Conservation (phyloP, 164 flowering plant genomes). For the Protea cynaroides region DNA sequence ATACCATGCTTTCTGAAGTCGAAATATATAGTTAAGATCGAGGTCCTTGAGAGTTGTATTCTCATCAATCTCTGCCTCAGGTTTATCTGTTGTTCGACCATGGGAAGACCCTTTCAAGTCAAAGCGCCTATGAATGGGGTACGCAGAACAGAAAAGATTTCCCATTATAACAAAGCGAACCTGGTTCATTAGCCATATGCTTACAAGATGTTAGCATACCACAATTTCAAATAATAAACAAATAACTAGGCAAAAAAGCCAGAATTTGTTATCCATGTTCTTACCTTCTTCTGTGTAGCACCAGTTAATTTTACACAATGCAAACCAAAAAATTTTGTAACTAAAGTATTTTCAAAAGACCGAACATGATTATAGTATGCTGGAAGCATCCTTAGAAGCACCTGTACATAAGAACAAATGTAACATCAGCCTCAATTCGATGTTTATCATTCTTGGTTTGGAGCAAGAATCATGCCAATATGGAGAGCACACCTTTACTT, state of each 20-base stretch:
- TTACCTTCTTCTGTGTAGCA: slow-evolving; percentile 52
- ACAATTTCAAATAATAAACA: neutral
- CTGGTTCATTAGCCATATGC: slow-evolving; percentile 22
- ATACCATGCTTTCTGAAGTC: slow-evolving; percentile 59
- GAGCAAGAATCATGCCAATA: neutral
- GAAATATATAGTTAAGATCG: slow-evolving; percentile 68
- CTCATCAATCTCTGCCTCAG: slow-evolving; percentile 56
- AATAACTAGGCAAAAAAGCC: neutral
- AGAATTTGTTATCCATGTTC: neutral
- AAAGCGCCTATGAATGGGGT: slow-evolving; percentile 59
- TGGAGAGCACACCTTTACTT: slow-evolving; percentile 51
- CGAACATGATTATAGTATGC: slow-evolving; percentile 67
- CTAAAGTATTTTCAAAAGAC: slow-evolving; percentile 53
- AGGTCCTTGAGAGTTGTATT: slow-evolving; percentile 76
- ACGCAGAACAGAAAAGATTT: slow-evolving; percentile 63
- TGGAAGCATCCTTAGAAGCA: slow-evolving; percentile 60
- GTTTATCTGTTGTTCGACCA: slow-evolving; percentile 69
- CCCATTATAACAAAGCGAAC: slow-evolving; percentile 82
- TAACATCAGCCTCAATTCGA: neutral
- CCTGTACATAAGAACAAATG: slow-evolving; percentile 27
- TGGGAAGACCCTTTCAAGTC: slow-evolving; percentile 83
- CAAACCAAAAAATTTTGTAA: slow-evolving; percentile 56
- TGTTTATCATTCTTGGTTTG: slow-evolving; percentile 2
- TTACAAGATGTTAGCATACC: neutral
- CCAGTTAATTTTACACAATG: slow-evolving; percentile 67